A percentile compares a stretch with the other conserved stretches of the same genome.
Conservation (phyloP, 495 filamentous ascomycete species). For the Penicillium bialowiezense region DNA sequence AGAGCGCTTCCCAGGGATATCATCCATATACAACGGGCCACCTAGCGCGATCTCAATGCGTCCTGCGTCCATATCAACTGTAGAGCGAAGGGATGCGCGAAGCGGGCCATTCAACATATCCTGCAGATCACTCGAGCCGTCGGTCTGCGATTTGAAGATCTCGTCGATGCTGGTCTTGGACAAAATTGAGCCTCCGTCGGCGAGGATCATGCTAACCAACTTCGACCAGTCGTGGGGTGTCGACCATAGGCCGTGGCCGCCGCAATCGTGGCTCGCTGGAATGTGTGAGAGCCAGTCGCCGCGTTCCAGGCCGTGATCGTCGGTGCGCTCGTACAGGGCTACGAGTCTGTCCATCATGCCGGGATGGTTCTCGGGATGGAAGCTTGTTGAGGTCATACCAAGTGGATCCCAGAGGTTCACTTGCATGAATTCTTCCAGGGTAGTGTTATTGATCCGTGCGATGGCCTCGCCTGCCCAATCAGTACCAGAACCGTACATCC, state of each 20-base stretch:
- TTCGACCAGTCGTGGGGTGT: neutral
- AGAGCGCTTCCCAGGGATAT: neutral
- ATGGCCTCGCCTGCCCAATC: slow-evolving; percentile 45
- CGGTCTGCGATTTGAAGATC: neutral
- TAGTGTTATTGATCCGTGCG: slow-evolving; percentile 26
- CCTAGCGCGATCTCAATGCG: neutral
- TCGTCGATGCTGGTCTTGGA: neutral
- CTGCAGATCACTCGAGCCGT: neutral
- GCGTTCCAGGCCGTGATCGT: neutral
- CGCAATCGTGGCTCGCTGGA: neutral
- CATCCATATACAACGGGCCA: neutral
- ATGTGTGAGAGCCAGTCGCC: neutral
- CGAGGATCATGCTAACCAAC: neutral
- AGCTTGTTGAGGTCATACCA: slow-evolving; percentile 33
- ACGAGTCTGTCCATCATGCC: neutral
- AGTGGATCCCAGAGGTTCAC: slow-evolving; percentile 38
- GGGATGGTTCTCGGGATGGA: slow-evolving; percentile 2
- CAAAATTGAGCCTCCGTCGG: neutral
- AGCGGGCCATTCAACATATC: neutral
- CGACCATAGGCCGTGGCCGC: neutral
- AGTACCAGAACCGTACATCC: slow-evolving; percentile 37
- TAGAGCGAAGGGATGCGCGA: neutral
- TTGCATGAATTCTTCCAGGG: slow-evolving; percentile 39
- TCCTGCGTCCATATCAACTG: neutral
- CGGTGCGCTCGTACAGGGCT: neutral